Evolutionary conservation across 179 eudicot genomes (phyloP).

Genomic region (Patellifolia procumbens): DNA sequence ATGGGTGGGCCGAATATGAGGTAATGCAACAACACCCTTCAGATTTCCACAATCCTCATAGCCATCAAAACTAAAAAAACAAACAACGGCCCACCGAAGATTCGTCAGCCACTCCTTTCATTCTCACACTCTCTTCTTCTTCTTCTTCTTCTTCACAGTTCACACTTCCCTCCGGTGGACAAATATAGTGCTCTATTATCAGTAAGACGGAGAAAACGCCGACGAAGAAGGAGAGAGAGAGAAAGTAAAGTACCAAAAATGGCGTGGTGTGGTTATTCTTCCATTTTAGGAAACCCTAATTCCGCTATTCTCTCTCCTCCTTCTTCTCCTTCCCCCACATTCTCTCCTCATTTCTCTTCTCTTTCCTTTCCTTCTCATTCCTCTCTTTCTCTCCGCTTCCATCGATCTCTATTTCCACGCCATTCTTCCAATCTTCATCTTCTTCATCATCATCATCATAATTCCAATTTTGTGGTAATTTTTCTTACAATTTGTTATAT

Average conservation of each 20-base stretch:
- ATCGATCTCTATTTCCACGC: constrained; percentile 16
- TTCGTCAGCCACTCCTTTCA: not conserved
- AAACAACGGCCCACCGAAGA: constrained; percentile 14
- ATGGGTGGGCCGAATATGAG: too few relatives aligned
- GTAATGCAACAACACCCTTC: too few relatives aligned
- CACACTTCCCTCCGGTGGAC: not conserved
- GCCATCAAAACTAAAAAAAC: too few relatives aligned
- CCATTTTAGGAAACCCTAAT: constrained; percentile 15
- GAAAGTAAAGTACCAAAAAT: constrained; percentile 6
- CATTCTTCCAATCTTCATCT: constrained; percentile 9
- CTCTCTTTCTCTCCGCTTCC: constrained; percentile 24
- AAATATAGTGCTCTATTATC: not conserved
- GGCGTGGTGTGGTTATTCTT: constrained; percentile 19
- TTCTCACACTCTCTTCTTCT: not conserved
- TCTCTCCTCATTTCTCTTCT: constrained; percentile 18
- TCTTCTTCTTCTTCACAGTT: too few relatives aligned
- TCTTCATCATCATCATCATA: constrained; percentile 2
- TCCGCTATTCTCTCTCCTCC: constrained; percentile 40
- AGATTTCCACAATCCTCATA: too few relatives aligned
- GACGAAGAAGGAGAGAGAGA: not conserved
- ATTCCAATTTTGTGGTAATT: constrained; percentile 31
- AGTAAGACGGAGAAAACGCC: not conserved
- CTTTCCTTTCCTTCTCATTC: constrained; percentile 13
- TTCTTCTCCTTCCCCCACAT: constrained; percentile 7
- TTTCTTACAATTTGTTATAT: not conserved